phyloP scores from a whole-genome alignment of 1,284 basidiomycete genomes.

The Heliocybe sulcata region DNA sequence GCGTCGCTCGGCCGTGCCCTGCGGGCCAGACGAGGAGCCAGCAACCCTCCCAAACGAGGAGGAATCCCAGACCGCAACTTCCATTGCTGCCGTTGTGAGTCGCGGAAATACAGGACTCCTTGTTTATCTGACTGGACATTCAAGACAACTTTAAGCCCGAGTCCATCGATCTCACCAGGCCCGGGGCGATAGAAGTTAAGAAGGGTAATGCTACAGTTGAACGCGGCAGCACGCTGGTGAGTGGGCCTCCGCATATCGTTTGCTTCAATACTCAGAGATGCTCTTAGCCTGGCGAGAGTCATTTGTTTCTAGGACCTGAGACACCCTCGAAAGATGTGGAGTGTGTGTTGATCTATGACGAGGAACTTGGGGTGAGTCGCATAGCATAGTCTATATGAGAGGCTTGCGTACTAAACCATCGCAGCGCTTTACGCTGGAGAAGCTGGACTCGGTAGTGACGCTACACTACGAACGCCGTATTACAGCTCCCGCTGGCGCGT shows the following conservation, averaged over 20 bases:
- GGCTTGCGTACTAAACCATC: not conserved
- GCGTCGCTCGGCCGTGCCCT: slow-evolving; percentile 48
- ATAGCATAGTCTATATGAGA: slow-evolving; percentile 3
- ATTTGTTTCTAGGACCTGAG: slow-evolving; percentile 51
- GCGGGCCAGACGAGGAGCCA: slow-evolving; percentile 41
- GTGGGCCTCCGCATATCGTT: not conserved
- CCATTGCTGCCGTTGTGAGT: slow-evolving; percentile 61
- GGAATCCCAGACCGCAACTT: slow-evolving; percentile 54
- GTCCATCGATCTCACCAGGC: slow-evolving; percentile 54
- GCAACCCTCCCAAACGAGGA: slow-evolving; percentile 26
- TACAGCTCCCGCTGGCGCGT: slow-evolving; percentile 21
- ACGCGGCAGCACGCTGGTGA: slow-evolving; percentile 35
- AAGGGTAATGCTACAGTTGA: slow-evolving; percentile 48
- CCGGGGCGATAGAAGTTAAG: slow-evolving; percentile 55
- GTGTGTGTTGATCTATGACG: slow-evolving; percentile 72
- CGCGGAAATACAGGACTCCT: slow-evolving; percentile 18
- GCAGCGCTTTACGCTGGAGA: slow-evolving; percentile 67
- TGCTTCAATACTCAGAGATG: not conserved
- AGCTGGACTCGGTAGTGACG: slow-evolving; percentile 56
- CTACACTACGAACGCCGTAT: slow-evolving; percentile 45
- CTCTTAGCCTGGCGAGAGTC: slow-evolving; percentile 36
- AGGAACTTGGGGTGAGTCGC: slow-evolving; percentile 46
- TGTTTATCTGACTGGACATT: slow-evolving; percentile 1
- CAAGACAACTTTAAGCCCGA: slow-evolving; percentile 73
- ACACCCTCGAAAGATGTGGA: slow-evolving; percentile 56